Percentiles rank a stretch among this genome's conserved stretches.
Evolutionary conservation across 768 basidiomycete genomes (phyloP).

Genomic region (Rhizopogon salebrosus): DNA sequence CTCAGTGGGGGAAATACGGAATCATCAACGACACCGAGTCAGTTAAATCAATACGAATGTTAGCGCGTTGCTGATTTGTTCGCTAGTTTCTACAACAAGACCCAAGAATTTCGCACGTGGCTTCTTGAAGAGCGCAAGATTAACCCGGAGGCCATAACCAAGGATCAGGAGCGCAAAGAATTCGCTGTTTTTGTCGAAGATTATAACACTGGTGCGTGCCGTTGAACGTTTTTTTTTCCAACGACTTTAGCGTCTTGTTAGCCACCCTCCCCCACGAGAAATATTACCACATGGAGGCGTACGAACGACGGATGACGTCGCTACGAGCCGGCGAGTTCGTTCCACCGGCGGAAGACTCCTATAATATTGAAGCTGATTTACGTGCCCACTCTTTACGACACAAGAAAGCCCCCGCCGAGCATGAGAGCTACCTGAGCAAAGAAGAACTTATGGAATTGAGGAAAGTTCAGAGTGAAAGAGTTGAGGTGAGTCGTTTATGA

Average conservation of each 20-base stretch:
- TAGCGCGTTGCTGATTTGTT: slow-evolving; percentile 6
- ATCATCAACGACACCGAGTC: slow-evolving; percentile 83
- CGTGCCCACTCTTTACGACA: slow-evolving; percentile 66
- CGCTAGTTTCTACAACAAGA: slow-evolving; percentile 72
- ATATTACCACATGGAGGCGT: slow-evolving; percentile 86
- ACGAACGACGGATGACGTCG: slow-evolving; percentile 80
- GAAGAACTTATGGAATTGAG: slow-evolving; percentile 81
- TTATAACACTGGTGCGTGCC: slow-evolving; percentile 64
- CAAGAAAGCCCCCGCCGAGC: slow-evolving; percentile 61
- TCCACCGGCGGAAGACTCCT: slow-evolving; percentile 63
- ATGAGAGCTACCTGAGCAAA: slow-evolving; percentile 69
- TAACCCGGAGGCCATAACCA: slow-evolving; percentile 84
- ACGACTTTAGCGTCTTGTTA: slow-evolving; percentile 22
- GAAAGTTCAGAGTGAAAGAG: slow-evolving; percentile 78
- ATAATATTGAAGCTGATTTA: slow-evolving; percentile 84
- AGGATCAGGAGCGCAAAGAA: slow-evolving; percentile 82
- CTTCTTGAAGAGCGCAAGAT: slow-evolving; percentile 88
- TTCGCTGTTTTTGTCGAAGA: slow-evolving; percentile 81
- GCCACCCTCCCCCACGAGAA: slow-evolving; percentile 94
- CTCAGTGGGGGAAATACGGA: slow-evolving; percentile 89
- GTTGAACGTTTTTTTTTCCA: not conserved
- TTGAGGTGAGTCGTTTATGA: slow-evolving; percentile 48
- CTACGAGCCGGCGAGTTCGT: slow-evolving; percentile 80
- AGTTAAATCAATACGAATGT: slow-evolving; percentile 24
- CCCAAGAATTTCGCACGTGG: slow-evolving; percentile 87